Base-by-base conservation (phyloP, 257 asterid species). In the Perilla frutescens region DNA sequence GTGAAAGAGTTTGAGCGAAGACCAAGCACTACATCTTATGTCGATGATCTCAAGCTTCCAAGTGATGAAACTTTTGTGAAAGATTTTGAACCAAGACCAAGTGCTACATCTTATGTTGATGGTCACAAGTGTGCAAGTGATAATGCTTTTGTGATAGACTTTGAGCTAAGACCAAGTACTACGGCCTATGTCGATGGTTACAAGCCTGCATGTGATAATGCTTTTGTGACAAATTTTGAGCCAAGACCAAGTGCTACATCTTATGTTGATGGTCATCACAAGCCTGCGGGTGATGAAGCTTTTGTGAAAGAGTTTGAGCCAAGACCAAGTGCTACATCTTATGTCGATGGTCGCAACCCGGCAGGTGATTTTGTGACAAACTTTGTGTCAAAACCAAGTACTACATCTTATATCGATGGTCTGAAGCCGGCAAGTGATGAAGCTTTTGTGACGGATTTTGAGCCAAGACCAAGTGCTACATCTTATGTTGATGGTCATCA, bases 1-100 rank as follows among this genome's bases (percentile, higher is more conserved):
- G 26, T 20, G 26, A 20, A 20, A 20, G 37, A 34, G 37, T 34
- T 34, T 34, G 37, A 34, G 37, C 37, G 3, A 34, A 34, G 37
- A 34, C 37, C 37, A 34, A 34, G 37, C 12, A 12, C 7, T 31
- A 15, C 82, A 4, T 63, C 78, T 11, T 76, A 76, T n/a, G 9
- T 10, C 0, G 32, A 76, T 47, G 37, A 6, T 14, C 11, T 3
- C 31, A 48, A 59, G 26, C 10, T 43, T 20, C 26, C 6, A 0
- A 29, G 13, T 1, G 41, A 11, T 10, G 5, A 45, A 6, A 62
- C 37, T 34, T 2, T 34, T 34, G 8, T 11, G 2, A 34, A 4
- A 54, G 65, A 70, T 7, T 79, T 79, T 62, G 77, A 79, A 37
- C 83, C 77, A 37, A 74, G 70, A 14, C 83, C 80, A 0, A 81